These are phyloP conservation scores for Iris macrosiphon DNA, from an alignment of 106 monocot species.

Conservation along the genomic window DNA sequence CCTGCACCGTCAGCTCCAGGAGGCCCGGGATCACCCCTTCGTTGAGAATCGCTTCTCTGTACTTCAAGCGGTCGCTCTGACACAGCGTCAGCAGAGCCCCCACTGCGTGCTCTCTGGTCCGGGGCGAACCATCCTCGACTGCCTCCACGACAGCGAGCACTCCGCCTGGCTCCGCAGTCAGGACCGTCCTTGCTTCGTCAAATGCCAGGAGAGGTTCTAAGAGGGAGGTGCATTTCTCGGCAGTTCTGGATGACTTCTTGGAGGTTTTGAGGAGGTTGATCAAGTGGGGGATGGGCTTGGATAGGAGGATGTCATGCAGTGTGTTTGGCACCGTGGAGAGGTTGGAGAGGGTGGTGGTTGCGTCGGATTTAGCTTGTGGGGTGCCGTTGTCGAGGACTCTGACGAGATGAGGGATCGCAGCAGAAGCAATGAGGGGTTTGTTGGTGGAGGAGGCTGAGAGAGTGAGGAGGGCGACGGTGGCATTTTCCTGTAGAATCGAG, in stretches of 20 bases:
- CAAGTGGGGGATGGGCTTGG: constrained; percentile 47
- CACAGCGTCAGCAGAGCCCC: constrained; percentile 45
- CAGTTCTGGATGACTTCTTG: constrained; percentile 62
- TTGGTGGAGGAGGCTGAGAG: constrained; percentile 62
- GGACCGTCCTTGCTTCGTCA: constrained; percentile 33
- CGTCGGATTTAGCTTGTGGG: constrained; percentile 61
- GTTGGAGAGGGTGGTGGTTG: constrained; percentile 70
- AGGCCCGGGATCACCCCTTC: constrained; percentile 75
- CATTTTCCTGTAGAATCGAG: constrained; percentile 53
- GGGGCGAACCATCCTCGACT: constrained; percentile 56
- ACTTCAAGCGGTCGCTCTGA: constrained; percentile 36
- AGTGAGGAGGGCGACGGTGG: constrained; percentile 57
- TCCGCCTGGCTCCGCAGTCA: constrained; percentile 51
- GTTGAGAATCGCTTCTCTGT: constrained; percentile 47
- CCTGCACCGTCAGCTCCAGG: constrained; percentile 68
- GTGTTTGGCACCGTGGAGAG: constrained; percentile 52
- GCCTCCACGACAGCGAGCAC: constrained; percentile 79
- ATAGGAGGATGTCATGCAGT: constrained; percentile 33
- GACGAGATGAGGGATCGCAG: constrained; percentile 49
- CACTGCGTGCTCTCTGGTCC: constrained; percentile 40
- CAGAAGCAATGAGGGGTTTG: constrained; percentile 44
- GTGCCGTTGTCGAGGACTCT: constrained; percentile 43
- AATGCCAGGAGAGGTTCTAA: constrained; percentile 49
- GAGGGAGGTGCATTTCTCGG: constrained; percentile 70
- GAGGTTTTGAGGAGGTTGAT: constrained; percentile 38